Evolutionary conservation across 257 asterid genomes (phyloP).

Genomic region (Nicotiana tomentosiformis): DNA sequence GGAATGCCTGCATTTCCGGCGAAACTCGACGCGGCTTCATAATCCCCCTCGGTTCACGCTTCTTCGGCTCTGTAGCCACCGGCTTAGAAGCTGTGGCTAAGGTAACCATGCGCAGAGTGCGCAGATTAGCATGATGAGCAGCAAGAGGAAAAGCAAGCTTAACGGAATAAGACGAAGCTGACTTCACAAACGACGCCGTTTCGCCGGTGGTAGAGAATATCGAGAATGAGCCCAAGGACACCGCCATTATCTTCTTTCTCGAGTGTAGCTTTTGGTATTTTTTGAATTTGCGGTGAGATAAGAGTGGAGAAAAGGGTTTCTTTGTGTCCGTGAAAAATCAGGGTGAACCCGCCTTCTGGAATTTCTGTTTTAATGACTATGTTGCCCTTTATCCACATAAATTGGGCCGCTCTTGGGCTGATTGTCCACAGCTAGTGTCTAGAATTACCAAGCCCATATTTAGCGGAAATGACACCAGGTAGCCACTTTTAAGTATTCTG

Average conservation of each 20-base stretch:
- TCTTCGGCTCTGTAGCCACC: constrained; percentile 54
- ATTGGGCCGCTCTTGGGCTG: not conserved
- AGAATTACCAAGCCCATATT: no score
- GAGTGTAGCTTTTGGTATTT: not conserved
- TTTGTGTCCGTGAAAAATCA: not conserved
- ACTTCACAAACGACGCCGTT: constrained; percentile 26
- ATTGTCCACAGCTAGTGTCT: not conserved
- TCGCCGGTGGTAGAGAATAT: constrained; percentile 32
- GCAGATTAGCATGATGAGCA: constrained; percentile 23
- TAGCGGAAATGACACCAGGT: no score
- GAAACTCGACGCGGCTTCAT: constrained; percentile 82
- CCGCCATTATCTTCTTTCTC: constrained; percentile 40
- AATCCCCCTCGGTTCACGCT: constrained; percentile 72
- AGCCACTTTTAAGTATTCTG: no score
- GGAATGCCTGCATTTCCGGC: constrained; percentile 81
- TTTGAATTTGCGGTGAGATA: constrained; percentile 19
- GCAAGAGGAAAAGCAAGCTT: not conserved
- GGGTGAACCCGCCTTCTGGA: constrained; percentile 16
- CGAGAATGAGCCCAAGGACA: constrained; percentile 37
- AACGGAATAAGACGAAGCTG: constrained; percentile 11
- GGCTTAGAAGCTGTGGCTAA: constrained; percentile 51
- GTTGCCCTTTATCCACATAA: constrained; percentile 1
- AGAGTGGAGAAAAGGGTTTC: constrained; percentile 27
- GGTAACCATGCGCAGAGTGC: constrained; percentile 28
- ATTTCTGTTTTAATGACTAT: not conserved